Conservation (phyloP, 176 grass and related monocot species). For the Calamus simplicifolius region DNA sequence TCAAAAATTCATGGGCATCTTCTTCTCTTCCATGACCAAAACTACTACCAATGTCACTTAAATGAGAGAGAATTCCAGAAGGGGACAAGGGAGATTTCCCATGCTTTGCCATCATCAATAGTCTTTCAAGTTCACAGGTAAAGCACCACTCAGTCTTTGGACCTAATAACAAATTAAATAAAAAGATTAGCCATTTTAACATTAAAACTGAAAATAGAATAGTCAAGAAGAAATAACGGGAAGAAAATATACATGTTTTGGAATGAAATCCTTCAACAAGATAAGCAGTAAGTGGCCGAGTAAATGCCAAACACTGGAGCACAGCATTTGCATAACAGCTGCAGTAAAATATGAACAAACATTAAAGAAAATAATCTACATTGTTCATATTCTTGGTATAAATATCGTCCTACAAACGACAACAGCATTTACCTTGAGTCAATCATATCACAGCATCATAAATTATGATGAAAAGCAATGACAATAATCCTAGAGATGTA, state of each 20-base stretch:
- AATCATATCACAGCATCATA: too few species aligned
- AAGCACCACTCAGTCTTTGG: slow-evolving; percentile 74
- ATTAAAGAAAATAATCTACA: too few species aligned
- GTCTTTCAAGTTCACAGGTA: slow-evolving; percentile 74
- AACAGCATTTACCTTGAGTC: too few species aligned
- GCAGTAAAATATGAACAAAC: slow-evolving; percentile 28
- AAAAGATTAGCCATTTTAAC: slow-evolving; percentile 6
- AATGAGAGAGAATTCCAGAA: slow-evolving; percentile 55
- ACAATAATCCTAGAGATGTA: too few species aligned
- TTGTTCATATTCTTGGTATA: too few species aligned
- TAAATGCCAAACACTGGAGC: slow-evolving; percentile 90
- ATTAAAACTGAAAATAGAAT: slow-evolving; percentile 4
- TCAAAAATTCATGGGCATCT: slow-evolving; percentile 97
- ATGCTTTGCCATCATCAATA: slow-evolving; percentile 45
- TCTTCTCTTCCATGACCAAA: slow-evolving; percentile 56
- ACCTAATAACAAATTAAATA: slow-evolving; percentile 35
- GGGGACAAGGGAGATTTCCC: slow-evolving; percentile 58
- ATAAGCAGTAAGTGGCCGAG: slow-evolving; percentile 72
- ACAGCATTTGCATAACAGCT: slow-evolving; percentile 95
- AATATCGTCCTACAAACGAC: too few species aligned
- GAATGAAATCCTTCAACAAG: slow-evolving; percentile 74
- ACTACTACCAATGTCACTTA: slow-evolving; percentile 40
- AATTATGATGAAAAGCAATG: too few species aligned
- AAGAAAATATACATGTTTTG: slow-evolving; percentile 50
- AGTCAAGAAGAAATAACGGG: slow-evolving; percentile 1